Base-by-base conservation (phyloP, 371 early-diverging fungal genomes). In the Polyrhizophydium stewartii region DNA sequence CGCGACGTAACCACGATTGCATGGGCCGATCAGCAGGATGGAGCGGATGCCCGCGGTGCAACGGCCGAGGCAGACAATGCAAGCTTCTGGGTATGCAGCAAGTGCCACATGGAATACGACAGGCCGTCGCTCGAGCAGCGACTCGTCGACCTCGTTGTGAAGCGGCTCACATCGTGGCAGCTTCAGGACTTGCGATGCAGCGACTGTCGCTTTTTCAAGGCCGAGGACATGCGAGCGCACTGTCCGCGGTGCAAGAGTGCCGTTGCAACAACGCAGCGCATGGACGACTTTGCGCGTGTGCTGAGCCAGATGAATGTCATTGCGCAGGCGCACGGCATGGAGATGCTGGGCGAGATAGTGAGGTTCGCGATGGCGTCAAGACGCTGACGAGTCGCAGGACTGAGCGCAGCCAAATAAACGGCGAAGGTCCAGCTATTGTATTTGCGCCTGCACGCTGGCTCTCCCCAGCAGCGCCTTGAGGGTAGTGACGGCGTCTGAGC, bases 141-240 rank as follows among this genome's bases (percentile, higher is more conserved):
- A 9, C 78, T 97, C 66, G 73, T 93, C 17, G 77, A 82, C 25
- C 82, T 89, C 56, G 79, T 93, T 1, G 77, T 85, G 37, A 75
- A 73, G 1, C 71, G 78, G 61, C 27, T 90, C 28, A 68, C 79
- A 28, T 75, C 84, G 1, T 92, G 84, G 78, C 95, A 96, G 72
- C 72, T 89, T 47, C 96, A 96, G 71, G 96, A 95, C 61, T 61
- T 94, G 33, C 71, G 75, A 33, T 97, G 98, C 71, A 63, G 64
- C 10, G 89, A 89, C 40, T 97, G 98, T 62, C 81, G 84, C 21
- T 67, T 79, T 45, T 81, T 93, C 47, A 91, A 90, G 63, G 82
- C 77, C 1, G 90, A 92, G 50, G 88, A 92, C 55, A 51, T 96
- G 63, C 25, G 53, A 3, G n/a, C 9, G 6, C 30, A 19, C 19